A percentile compares a stretch with the other conserved stretches of the same genome.
Evolutionary conservation across 192 early-diverging fungal genomes (phyloP).

Genomic region (Backusella circina): DNA sequence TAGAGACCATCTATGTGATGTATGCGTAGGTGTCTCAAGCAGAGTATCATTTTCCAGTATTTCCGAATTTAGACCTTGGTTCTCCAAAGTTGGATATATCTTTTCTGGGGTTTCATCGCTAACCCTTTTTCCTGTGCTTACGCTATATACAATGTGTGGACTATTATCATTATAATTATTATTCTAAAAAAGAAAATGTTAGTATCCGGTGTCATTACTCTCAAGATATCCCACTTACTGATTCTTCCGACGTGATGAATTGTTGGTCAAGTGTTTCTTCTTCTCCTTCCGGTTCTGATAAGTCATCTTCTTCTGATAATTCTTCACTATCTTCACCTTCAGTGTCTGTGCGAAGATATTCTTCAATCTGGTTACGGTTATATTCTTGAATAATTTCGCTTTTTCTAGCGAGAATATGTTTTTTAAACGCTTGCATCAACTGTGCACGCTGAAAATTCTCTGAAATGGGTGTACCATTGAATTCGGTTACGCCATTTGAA

Average conservation of each 20-base stretch:
- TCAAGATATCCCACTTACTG: neutral
- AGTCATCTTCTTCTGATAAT: neutral
- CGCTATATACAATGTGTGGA: neutral
- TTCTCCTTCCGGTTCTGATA: neutral
- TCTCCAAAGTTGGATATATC: neutral
- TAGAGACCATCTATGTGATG: neutral
- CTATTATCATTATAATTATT: neutral
- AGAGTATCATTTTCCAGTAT: neutral
- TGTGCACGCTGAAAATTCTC: neutral
- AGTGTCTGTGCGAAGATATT: neutral
- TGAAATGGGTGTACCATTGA: neutral
- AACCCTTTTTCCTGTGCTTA: neutral
- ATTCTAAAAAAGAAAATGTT: neutral
- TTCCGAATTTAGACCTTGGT: neutral
- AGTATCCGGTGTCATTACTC: too few species aligned
- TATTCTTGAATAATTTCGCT: neutral
- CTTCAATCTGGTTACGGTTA: neutral
- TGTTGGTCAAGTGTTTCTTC: neutral
- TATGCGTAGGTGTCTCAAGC: neutral
- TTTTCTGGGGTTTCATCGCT: neutral
- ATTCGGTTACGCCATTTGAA: neutral
- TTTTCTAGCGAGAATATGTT: neutral
- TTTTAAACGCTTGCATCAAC: neutral
- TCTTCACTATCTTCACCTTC: neutral
- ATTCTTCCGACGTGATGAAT: neutral